Conservation (phyloP, 2,329 filamentous ascomycete genomes). For the Decorospora gaudefroyi region DNA sequence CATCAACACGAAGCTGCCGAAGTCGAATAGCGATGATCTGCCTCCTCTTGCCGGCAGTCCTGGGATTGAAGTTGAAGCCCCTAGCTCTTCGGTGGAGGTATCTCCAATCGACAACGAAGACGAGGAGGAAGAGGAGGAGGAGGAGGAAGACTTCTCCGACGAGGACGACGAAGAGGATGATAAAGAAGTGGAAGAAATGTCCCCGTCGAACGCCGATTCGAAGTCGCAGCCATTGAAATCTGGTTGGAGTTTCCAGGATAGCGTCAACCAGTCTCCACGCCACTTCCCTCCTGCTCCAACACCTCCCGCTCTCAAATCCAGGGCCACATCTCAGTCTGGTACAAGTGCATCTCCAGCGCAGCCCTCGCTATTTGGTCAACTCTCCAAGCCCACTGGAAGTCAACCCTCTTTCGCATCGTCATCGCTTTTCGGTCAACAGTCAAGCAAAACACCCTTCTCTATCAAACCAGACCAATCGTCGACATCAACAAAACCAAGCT, state of each 20-base stretch:
- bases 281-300: conserved; percentile 41
- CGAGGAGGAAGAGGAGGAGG: conserved; percentile 49
- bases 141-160: conserved; percentile 45
- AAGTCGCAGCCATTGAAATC: conserved; percentile 20
- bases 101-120: conserved; percentile 39
- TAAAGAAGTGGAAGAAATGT: conserved; percentile 52
- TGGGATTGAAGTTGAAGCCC: conserved; percentile 50
- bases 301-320: conserved; percentile 36
- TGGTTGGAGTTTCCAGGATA: conserved; percentile 28
- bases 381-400: conserved; percentile 11
- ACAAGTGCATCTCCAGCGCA: conserved; percentile 26
- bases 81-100: conserved; percentile 41
- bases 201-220: conserved; percentile 27
- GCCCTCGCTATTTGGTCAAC: conserved; percentile 25
- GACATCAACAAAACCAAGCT: conserved; percentile 48
- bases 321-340: conserved; percentile 29
- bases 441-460: conserved; percentile 18
- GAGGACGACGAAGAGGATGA: conserved; percentile 50
- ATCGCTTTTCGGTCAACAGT: conserved; percentile 26
- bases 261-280: conserved; percentile 28
- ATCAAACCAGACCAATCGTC: conserved; percentile 16
- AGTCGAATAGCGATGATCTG: conserved; percentile 46
- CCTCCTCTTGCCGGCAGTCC: conserved; percentile 55
- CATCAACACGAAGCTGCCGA: conserved; percentile 33
- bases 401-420: conserved; percentile 16